These are phyloP conservation scores for Goffeauzyma gilvescens DNA, from an alignment of 768 basidiomycete genomes.

Conservation along the genomic window DNA sequence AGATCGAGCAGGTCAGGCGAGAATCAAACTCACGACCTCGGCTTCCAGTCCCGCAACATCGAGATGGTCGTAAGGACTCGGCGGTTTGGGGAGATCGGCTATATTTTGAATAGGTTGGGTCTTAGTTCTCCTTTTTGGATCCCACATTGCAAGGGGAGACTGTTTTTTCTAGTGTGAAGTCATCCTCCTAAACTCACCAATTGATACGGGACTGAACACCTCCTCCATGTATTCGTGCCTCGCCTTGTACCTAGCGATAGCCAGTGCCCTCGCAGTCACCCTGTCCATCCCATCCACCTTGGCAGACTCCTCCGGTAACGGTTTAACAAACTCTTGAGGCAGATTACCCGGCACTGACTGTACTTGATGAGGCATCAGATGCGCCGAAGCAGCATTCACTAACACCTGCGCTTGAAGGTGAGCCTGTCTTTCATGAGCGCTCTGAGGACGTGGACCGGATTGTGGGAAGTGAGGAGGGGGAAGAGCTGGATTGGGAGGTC, in stretches of 20 bases:
- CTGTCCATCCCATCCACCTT: background rate
- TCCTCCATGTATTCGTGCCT: constrained; percentile 5
- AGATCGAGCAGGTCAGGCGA: no score
- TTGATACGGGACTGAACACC: background rate
- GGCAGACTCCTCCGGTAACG: background rate
- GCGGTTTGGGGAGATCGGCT: constrained; percentile 3
- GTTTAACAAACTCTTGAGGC: background rate
- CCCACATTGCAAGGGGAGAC: no score
- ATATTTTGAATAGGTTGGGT: background rate
- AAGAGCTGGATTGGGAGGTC: no score
- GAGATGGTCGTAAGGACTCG: constrained; percentile 2
- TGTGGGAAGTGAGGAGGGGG: no score
- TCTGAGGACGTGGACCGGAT: no score
- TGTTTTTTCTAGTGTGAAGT: background rate
- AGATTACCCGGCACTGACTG: background rate
- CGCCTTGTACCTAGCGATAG: constrained; percentile 1
- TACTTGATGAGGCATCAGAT: constrained; percentile 2
- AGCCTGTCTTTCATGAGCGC: no score
- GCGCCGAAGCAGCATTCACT: no score
- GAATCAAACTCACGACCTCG: constrained; percentile 1
- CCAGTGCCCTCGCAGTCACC: constrained; percentile 1
- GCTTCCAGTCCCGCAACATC: background rate
- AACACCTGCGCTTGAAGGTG: no score
- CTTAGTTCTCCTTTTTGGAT: no score
- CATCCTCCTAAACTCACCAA: background rate